Conservation (phyloP, 2,329 filamentous ascomycete genomes). For the Fusarium sp. region DNA sequence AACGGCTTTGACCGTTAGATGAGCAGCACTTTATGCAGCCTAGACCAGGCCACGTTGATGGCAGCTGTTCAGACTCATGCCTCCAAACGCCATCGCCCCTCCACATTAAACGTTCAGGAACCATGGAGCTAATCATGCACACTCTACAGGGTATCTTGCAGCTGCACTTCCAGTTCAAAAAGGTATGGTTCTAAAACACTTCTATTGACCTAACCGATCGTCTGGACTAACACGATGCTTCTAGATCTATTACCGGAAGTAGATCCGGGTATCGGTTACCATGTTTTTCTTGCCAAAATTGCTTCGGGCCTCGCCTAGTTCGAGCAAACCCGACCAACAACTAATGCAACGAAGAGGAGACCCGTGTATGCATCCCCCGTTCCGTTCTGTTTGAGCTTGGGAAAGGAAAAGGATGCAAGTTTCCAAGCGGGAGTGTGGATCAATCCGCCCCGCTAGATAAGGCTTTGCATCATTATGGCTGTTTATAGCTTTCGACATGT, state of each 20-base stretch:
- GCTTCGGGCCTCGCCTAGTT: constrained; percentile 14
- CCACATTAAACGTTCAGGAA: constrained; percentile 21
- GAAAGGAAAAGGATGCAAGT: constrained; percentile 19
- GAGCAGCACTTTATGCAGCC: constrained; percentile 28
- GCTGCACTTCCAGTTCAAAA: constrained; percentile 98
- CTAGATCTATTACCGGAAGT: constrained; percentile 70
- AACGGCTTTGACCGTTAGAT: constrained; percentile 18
- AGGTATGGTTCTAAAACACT: constrained; percentile 67
- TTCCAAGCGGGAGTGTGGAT: constrained; percentile 29
- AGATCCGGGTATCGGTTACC: constrained; percentile 34
- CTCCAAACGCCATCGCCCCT: constrained; percentile 4
- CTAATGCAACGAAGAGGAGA: constrained; percentile 13
- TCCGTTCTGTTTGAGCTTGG: constrained; percentile 13
- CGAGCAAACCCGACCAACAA: constrained; percentile 6
- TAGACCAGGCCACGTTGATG: constrained; percentile 24
- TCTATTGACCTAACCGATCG: constrained; percentile 9
- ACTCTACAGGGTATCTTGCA: constrained; percentile 84
- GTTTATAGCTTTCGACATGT: constrained; percentile 40
- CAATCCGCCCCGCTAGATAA: constrained; percentile 25
- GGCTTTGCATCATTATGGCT: constrained; percentile 26
- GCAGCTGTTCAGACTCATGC: constrained; percentile 18
- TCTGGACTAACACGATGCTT: constrained; percentile 44
- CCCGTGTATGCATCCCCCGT: background rate
- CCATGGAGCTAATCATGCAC: constrained; percentile 38
- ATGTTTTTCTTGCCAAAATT: constrained; percentile 2